phyloP scores from a whole-genome alignment of 768 basidiomycete genomes.

The Tylopilus balloui region DNA sequence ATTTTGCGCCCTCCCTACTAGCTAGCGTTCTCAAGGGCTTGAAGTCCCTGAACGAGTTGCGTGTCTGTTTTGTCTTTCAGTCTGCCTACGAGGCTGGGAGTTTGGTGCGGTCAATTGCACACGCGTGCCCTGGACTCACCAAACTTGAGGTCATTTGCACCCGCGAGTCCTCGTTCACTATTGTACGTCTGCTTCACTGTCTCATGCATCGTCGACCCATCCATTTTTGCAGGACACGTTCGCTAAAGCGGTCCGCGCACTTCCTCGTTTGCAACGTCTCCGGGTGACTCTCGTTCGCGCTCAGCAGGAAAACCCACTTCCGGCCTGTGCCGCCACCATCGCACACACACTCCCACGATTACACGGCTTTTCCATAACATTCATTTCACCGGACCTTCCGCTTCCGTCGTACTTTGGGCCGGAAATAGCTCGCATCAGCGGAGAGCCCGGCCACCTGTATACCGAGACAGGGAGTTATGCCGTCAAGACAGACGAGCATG shows the following conservation, averaged over 20 bases:
- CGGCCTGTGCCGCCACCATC: constrained; percentile 55
- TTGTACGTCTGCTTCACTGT: constrained; percentile 39
- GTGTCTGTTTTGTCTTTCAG: constrained; percentile 64
- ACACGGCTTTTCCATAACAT: constrained; percentile 58
- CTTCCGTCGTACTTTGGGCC: constrained; percentile 45
- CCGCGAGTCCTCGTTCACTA: constrained; percentile 67
- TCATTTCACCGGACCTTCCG: constrained; percentile 55
- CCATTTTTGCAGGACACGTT: constrained; percentile 35
- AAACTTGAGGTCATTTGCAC: constrained; percentile 64
- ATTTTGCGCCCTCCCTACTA: constrained; percentile 59
- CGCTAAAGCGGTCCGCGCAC: constrained; percentile 55
- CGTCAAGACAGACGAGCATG: constrained; percentile 58
- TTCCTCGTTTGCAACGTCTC: constrained; percentile 60
- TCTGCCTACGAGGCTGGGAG: constrained; percentile 72
- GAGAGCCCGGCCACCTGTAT: constrained; percentile 25
- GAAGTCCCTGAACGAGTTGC: constrained; percentile 52
- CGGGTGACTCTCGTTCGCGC: constrained; percentile 63
- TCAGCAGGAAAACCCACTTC: constrained; percentile 58
- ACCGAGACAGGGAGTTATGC: constrained; percentile 50
- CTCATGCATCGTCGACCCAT: not conserved
- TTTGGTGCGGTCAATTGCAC: constrained; percentile 60
- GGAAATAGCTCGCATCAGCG: constrained; percentile 35
- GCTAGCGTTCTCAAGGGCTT: constrained; percentile 56
- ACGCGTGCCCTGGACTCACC: constrained; percentile 59
- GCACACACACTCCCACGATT: constrained; percentile 65